Evolutionary conservation across 176 grass and related monocot species (phyloP), one percentile per base, ranked within the genome.

Genomic region (Echinochloa phyllopogon): DNA sequence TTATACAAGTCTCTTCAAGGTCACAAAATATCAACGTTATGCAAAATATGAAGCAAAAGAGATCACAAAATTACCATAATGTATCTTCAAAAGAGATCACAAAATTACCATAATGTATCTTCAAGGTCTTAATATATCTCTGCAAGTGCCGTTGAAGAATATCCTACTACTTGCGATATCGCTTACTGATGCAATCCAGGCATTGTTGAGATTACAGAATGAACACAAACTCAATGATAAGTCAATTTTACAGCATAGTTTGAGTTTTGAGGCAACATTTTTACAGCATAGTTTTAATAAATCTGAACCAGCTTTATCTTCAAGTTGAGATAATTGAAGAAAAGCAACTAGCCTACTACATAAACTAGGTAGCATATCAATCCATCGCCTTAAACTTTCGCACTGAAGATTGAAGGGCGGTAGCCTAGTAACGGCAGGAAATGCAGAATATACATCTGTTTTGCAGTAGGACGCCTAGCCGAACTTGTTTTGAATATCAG

Each of bases 161-260:
- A 24, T 47, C 2, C 21, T 24, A 42, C 8, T 20, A n/a, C 38
- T n/a, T 69, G 65, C 38, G 43, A 69, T 69, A 4, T 12, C 9
- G 6, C 20, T 47, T 45, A 45, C 68, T 25, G 41, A 47, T 47
- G 68, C 21, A 45, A 25, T 70, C 23, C 58, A 47, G 21, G 12
- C 21, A 23, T 25, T 47, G n/a, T 45, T 70, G 1, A 47, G 42
- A 27, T 48, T 48, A 48, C 45, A 72, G 69, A 23, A 27, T 47
- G 16, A 48, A 48, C 16, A n/a, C 69, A 72, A 69, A 71, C 21
- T 47, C 68, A 47, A 71, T 71, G 21, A 24, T 42, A 71, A 47
- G 38, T 67, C 17, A 10, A 10, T 40, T 67, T 44, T 70, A 12
- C 20, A 23, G 40, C 39, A 69, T 7, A 41, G 10, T 44, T 24